Evolutionary conservation across 2,329 filamentous ascomycete genomes (phyloP).

Genomic region (Phyllosticta capitalensis): DNA sequence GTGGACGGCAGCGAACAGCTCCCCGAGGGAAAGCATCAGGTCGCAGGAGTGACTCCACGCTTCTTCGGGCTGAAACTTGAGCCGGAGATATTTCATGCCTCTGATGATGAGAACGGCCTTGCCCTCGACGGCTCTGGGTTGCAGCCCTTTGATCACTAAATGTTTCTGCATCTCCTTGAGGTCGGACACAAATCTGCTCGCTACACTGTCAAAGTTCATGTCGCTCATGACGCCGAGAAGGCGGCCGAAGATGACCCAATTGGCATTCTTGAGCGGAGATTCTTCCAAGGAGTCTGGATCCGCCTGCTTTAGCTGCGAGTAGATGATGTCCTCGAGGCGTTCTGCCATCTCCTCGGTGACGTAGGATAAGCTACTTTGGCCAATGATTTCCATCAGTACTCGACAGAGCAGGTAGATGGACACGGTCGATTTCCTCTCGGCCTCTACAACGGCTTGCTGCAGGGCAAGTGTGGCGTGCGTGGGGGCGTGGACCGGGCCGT

Average conservation of each 20-base stretch:
- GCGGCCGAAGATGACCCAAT: conserved; percentile 91
- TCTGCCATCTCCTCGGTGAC: conserved; percentile 90
- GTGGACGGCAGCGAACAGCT: conserved; percentile 74
- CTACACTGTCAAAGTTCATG: conserved; percentile 78
- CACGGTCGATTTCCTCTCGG: conserved; percentile 82
- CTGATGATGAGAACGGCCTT: conserved; percentile 80
- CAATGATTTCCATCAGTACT: conserved; percentile 87
- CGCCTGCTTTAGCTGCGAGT: conserved; percentile 83
- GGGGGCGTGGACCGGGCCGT: conserved; percentile 19
- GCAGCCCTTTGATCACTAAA: conserved; percentile 58
- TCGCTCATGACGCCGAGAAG: conserved; percentile 94
- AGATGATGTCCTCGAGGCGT: conserved; percentile 90
- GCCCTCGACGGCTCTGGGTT: conserved; percentile 60
- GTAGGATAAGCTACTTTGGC: conserved; percentile 71
- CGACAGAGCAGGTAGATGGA: conserved; percentile 95
- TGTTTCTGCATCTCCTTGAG: conserved; percentile 71
- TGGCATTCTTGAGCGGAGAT: conserved; percentile 78
- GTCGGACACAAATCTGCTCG: conserved; percentile 71
- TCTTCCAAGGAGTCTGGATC: conserved; percentile 71
- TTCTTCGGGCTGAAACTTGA: conserved; percentile 63
- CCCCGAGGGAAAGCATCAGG: conserved; percentile 72
- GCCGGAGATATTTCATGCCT: conserved; percentile 81
- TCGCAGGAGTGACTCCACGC: conserved; percentile 82
- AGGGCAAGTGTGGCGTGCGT: conserved; percentile 31
- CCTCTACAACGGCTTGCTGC: conserved; percentile 65